Base-by-base conservation (phyloP, 352 stramenopile genomes). In the Aphanomyces astaci region DNA sequence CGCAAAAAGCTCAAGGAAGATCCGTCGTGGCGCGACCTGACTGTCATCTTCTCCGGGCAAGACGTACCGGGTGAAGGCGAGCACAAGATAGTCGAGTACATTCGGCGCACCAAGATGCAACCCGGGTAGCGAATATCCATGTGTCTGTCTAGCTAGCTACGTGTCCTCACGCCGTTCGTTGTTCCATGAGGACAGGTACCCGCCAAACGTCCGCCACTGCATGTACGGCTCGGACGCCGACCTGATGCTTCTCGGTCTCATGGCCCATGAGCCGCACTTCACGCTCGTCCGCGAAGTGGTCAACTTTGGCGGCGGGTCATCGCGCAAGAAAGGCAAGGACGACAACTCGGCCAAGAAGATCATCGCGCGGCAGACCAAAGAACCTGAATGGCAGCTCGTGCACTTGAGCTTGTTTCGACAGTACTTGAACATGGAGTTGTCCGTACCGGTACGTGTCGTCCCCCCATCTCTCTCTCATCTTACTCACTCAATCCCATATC, bases 221-320 rank as follows among this genome's bases (percentile, higher is more conserved):
- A 96, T 99, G 75, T 99, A 99, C 76, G 97, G 97, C 30, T 95
- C 98, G 48, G 97, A 99, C 80, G 97, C 97, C 4, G 97, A 99
- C 78, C 79, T 99, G 15, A 99, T 99, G 87, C 95, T 99, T 73
- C 75, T 99, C 15, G 93, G 92, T 5, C 79, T 99, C 0, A 98
- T 98, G 71, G 98, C 95, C 7, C 97, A 99, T 72, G 97, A 99
- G 79, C 94, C 94, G 25, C 95, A 99, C 69, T 99, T 99, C 72
- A 98, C 96, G 56, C 83, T 99, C 3, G 84, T 99, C 57, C 80
- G 97, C 63, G 97, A 99, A 82, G 95, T 98, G 19, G 89, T 99
- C 22, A 87, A 98, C 59, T 99, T 98, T 93, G 71, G 51, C 5
- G 60, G 72, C n/a, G 85, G 87, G 36, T 43, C 36, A 15, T 32